These are phyloP conservation scores for Lepidium sativum DNA, from an alignment of 345 rosid species.

Conservation along the genomic window DNA sequence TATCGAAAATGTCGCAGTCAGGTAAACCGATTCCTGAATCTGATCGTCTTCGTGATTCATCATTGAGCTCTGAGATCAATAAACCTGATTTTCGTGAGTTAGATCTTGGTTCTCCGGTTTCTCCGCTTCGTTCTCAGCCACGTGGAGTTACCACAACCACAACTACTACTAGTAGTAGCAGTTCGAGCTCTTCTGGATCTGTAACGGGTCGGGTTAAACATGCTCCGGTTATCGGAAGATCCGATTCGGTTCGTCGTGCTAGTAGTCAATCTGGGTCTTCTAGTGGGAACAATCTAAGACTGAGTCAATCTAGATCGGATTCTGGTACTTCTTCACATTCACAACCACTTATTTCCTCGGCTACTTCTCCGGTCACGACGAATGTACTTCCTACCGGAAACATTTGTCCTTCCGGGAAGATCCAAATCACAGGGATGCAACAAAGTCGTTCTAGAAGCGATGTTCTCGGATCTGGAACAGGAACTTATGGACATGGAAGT, in stretches of 20 bases:
- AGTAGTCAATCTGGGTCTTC: constrained; percentile 19
- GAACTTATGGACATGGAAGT: constrained; percentile 87
- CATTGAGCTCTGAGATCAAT: constrained; percentile 48
- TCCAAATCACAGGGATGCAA: constrained; percentile 60
- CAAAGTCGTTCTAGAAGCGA: constrained; percentile 56
- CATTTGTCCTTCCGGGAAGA: constrained; percentile 80
- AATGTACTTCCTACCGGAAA: constrained; percentile 76
- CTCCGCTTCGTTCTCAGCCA: constrained; percentile 67
- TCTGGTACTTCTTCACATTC: constrained; percentile 34
- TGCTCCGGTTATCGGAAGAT: constrained; percentile 27
- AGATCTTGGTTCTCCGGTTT: constrained; percentile 95
- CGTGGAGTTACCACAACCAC: constrained; percentile 36
- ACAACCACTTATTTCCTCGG: constrained; percentile 40
- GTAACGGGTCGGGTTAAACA: constrained; percentile 42
- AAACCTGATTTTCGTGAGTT: constrained; percentile 95
- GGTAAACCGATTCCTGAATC: constrained; percentile 38
- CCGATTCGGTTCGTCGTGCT: constrained; percentile 32
- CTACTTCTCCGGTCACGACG: constrained; percentile 56
- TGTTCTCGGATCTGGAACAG: constrained; percentile 82
- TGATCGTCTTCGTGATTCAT: constrained; percentile 51
- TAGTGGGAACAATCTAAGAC: constrained; percentile 26
- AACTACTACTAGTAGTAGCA: constrained; percentile 42
- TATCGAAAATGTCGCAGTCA: constrained; percentile 49
- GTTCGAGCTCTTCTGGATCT: constrained; percentile 87
- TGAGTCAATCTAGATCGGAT: constrained; percentile 64